Base-by-base conservation (phyloP, 202 grass and related monocot species). In the Carex arenaria region DNA sequence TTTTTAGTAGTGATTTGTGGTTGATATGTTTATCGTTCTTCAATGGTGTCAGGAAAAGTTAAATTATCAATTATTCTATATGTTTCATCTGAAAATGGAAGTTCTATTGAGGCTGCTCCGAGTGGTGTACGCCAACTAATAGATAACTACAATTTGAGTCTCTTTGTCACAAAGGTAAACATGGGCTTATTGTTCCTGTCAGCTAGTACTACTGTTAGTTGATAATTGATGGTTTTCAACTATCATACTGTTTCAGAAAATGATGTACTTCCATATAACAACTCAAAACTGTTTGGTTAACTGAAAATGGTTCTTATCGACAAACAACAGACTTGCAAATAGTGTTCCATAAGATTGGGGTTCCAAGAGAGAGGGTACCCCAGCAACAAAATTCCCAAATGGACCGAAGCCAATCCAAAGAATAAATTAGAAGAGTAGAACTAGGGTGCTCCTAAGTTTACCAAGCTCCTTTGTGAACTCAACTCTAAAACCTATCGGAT, bases 1-100 rank as follows among this genome's bases (percentile, higher is more conserved):
- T 26, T 26, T 38, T 59, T 38, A 59, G 28, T 76, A 10, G 49
- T 56, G 23, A 31, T 56, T 76, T 57, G 14, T 76, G 28, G 28
- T 56, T 74, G 43, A 45, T 34, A 51, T 76, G 31, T 34, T 81
- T 65, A 5, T 78, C 28, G 62, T 80, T 15, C 0, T 64, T 78
- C 9, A 49, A 38, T 79, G 18, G 55, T 89, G 47, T 30, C 86
- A 98, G 95, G 90, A 84, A 95, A 88, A 84, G 53, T 89, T 18
- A 89, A 92, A 31, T 68, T 98, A 61, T 93, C 95, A 32, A 90
- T 98, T 56, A 90, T 98, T 53, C 80, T 98, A 86, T 95, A 89
- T 10, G 30, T 89, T 90, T 91, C 85, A 10, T 71, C 23, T 85
- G 91, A 89, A 85, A 70, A 81, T 85, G 72, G 86, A 85, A 75